A percentile compares a stretch with the other conserved stretches of the same genome.
These are phyloP conservation scores for Talaromyces sp. DNA, from an alignment of 2,329 filamentous ascomycete genomes.

Conservation along the genomic window DNA sequence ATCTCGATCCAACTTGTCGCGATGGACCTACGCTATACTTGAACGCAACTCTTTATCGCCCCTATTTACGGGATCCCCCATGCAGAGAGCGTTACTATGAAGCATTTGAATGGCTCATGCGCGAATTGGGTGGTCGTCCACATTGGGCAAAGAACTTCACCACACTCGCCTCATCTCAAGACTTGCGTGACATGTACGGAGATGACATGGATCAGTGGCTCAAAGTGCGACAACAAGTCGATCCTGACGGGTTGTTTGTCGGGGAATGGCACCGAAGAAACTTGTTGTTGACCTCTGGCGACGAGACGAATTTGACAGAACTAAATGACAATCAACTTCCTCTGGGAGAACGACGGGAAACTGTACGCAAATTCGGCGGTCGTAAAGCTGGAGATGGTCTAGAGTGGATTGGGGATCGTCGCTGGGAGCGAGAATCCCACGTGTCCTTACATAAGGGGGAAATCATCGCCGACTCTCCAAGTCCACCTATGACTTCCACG, in stretches of 20 bases:
- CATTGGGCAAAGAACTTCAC: constrained; percentile 94
- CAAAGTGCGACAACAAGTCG: constrained; percentile 61
- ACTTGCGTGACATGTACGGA: constrained; percentile 64
- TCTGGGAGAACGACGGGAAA: constrained; percentile 42
- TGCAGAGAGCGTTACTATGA: constrained; percentile 75
- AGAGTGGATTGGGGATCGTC: constrained; percentile 39
- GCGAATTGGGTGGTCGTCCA: constrained; percentile 71
- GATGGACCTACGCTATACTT: constrained; percentile 76
- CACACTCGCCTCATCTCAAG: constrained; percentile 51
- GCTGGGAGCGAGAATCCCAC: constrained; percentile 20
- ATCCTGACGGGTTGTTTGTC: constrained; percentile 80
- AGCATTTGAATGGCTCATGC: constrained; percentile 88
- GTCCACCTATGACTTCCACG: constrained; percentile 35
- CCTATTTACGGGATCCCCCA: constrained; percentile 72
- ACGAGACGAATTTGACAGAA: constrained; percentile 15
- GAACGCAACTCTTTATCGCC: constrained; percentile 83
- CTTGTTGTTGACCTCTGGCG: constrained; percentile 43
- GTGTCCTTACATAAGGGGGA: background rate
- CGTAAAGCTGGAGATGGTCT: constrained; percentile 35
- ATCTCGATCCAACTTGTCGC: constrained; percentile 65
- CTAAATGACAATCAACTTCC: constrained; percentile 19
- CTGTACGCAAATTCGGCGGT: constrained; percentile 24
- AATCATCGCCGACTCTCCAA: constrained; percentile 21
- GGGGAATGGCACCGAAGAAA: constrained; percentile 82
- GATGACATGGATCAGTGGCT: constrained; percentile 62